A percentile compares a stretch with the other conserved stretches of the same genome.
Conservation (phyloP, 768 basidiomycete genomes). For the Kwoniella sp. region DNA sequence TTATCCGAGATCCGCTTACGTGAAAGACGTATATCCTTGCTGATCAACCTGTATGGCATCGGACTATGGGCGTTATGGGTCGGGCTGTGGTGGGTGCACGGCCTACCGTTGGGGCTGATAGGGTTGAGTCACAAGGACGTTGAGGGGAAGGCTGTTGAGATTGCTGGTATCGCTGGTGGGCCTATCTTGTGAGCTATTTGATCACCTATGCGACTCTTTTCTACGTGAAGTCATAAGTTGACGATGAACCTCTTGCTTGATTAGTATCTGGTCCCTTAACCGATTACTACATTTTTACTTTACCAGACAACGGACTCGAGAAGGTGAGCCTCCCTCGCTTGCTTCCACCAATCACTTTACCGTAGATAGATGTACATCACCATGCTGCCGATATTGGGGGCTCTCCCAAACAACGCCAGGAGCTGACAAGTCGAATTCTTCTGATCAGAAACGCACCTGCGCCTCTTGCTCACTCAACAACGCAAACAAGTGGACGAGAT, state of each 20-base stretch:
- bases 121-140: conserved; percentile 32
- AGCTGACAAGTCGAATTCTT: no score
- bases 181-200: conserved; percentile 48
- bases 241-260: not conserved
- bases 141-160: conserved; percentile 37
- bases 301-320: conserved; percentile 39
- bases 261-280: conserved; percentile 40
- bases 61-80: conserved; percentile 51
- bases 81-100: conserved; percentile 50
- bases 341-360: no score
- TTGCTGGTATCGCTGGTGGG: conserved; percentile 36
- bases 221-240: not conserved
- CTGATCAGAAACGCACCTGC: conserved; percentile 73
- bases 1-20: conserved; percentile 52
- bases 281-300: conserved; percentile 45
- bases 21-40: conserved; percentile 44
- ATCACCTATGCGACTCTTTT: not conserved
- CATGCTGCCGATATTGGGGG: no score
- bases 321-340: conserved; percentile 35
- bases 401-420: no score
- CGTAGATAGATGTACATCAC: not conserved
- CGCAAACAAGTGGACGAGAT: conserved; percentile 88
- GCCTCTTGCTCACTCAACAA: conserved; percentile 72
- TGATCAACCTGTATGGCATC: conserved; percentile 50
- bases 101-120: conserved; percentile 49